Percentiles rank a stretch among this genome's conserved stretches.
phyloP scores from a whole-genome alignment of 2,329 filamentous ascomycete species.

The Septoria petroselini region DNA sequence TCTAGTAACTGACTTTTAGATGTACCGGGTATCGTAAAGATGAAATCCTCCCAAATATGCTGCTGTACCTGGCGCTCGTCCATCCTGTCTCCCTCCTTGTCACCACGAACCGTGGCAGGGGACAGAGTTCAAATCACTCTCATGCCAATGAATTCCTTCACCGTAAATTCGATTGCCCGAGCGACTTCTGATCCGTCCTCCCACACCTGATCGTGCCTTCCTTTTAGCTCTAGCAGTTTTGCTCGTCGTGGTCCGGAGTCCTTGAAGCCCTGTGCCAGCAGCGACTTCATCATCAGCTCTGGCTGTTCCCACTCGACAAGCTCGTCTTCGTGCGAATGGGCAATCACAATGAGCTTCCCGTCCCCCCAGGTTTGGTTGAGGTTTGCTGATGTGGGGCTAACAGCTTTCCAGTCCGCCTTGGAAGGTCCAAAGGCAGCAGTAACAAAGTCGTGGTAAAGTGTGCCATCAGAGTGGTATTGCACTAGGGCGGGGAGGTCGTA shows the following conservation, averaged over 20 bases:
- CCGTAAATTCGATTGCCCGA: slow-evolving; percentile 35
- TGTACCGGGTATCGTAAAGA: too few relatives aligned
- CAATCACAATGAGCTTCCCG: slow-evolving; percentile 43
- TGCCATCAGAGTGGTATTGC: slow-evolving; percentile 41
- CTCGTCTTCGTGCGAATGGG: slow-evolving; percentile 49
- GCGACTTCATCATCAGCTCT: slow-evolving; percentile 52
- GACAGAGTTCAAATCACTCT: slow-evolving; percentile 4
- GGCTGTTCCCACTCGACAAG: slow-evolving; percentile 56
- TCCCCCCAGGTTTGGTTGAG: slow-evolving; percentile 46
- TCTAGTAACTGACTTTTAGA: too few relatives aligned
- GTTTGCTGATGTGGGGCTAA: slow-evolving; percentile 52
- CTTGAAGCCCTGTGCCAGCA: slow-evolving; percentile 46
- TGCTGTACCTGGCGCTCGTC: too few relatives aligned
- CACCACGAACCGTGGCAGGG: too few relatives aligned
- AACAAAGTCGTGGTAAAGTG: slow-evolving; percentile 59
- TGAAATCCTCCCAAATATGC: too few relatives aligned
- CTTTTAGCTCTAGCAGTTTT: slow-evolving; percentile 51
- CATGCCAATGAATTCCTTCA: slow-evolving; percentile 24
- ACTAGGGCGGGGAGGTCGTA: slow-evolving; percentile 61
- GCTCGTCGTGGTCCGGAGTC: slow-evolving; percentile 33
- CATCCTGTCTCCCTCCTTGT: too few relatives aligned
- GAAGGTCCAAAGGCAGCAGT: slow-evolving; percentile 59
- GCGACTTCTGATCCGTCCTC: slow-evolving; percentile 57
- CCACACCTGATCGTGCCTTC: slow-evolving; percentile 64
- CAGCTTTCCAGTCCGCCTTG: slow-evolving; percentile 50